phyloP scores from a whole-genome alignment of 202 grass and related monocot species.

The Musa balbisiana region DNA sequence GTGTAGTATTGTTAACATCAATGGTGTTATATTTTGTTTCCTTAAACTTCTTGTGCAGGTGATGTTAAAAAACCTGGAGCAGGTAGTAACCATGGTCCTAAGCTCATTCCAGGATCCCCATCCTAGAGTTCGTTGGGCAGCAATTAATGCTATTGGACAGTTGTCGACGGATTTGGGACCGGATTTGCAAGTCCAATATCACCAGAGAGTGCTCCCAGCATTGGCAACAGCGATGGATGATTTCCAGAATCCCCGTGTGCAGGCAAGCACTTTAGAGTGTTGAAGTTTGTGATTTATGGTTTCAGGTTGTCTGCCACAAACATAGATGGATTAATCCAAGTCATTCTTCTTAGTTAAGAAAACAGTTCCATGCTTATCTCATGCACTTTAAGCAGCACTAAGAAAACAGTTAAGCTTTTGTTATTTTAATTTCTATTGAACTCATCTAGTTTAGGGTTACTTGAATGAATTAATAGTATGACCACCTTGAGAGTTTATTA shows the following conservation, averaged over 20 bases:
- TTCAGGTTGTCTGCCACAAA: neutral
- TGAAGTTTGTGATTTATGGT: slow-evolving; percentile 1
- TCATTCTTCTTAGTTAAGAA: no score
- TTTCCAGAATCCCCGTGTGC: slow-evolving; percentile 70
- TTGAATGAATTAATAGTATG: neutral
- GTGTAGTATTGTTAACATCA: no score
- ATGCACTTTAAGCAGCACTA: no score
- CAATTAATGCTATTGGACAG: slow-evolving; percentile 64
- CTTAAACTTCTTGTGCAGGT: slow-evolving; percentile 18
- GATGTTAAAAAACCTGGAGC: slow-evolving; percentile 74
- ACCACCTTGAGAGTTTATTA: no score
- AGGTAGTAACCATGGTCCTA: slow-evolving; percentile 61
- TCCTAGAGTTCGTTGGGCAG: slow-evolving; percentile 64
- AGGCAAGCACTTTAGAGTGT: slow-evolving; percentile 39
- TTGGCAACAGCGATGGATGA: slow-evolving; percentile 65
- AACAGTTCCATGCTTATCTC: no score
- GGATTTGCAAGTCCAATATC: slow-evolving; percentile 48
- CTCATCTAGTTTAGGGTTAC: no score
- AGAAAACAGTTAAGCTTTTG: no score
- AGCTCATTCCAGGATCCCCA: slow-evolving; percentile 63
- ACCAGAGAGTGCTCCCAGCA: slow-evolving; percentile 48
- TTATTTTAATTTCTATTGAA: no score
- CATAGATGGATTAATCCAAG: neutral
- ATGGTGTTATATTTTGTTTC: no score
- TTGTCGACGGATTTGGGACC: slow-evolving; percentile 57